Evolutionary conservation across 2,329 filamentous ascomycete species (phyloP).

Genomic region (Neonectria magnoliae): DNA sequence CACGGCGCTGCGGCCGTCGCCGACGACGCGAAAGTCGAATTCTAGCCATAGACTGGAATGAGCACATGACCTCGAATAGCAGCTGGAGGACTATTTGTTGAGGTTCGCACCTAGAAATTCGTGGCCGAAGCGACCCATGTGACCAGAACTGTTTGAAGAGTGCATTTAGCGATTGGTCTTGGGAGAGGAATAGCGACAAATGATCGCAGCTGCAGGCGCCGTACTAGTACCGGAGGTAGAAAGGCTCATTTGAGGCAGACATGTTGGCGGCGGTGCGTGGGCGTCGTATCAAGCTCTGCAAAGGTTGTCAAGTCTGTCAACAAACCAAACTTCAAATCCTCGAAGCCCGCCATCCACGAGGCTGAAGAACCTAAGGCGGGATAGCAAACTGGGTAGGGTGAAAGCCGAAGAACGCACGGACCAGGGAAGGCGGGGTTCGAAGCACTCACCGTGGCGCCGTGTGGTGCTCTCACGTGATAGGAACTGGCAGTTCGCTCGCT

Average conservation of each 20-base stretch:
- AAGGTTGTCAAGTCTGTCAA: slow-evolving; percentile 11
- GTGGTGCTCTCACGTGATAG: slow-evolving; percentile 47
- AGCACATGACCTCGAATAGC: slow-evolving; percentile 1
- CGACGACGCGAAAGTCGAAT: slow-evolving; percentile 93
- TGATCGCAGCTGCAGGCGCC: slow-evolving; percentile 42
- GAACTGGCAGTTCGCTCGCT: slow-evolving; percentile 35
- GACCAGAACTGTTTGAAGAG: slow-evolving; percentile 77
- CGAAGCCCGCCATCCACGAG: slow-evolving; percentile 29
- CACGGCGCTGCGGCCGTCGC: slow-evolving; percentile 91
- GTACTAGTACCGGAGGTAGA: slow-evolving; percentile 98
- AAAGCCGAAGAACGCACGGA: slow-evolving; percentile 29
- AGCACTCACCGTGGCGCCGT: slow-evolving; percentile 27
- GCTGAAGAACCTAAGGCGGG: slow-evolving; percentile 41
- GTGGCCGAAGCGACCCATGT: slow-evolving; percentile 96
- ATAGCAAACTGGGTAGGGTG: slow-evolving; percentile 26
- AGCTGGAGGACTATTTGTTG: background rate
- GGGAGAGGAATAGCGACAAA: background rate
- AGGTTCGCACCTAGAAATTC: slow-evolving; percentile 83
- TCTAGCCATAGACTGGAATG: slow-evolving; percentile 64
- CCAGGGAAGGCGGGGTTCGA: slow-evolving; percentile 34
- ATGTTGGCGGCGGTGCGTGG: slow-evolving; percentile 55
- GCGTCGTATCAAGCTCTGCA: slow-evolving; percentile 17
- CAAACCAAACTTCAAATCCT: slow-evolving; percentile 16
- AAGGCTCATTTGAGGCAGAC: slow-evolving; percentile 79
- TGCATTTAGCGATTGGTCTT: slow-evolving; percentile 25